A percentile compares a stretch with the other conserved stretches of the same genome.
Evolutionary conservation across 805 yeast species (phyloP).

Genomic region (Yamadazyma laniorum): DNA sequence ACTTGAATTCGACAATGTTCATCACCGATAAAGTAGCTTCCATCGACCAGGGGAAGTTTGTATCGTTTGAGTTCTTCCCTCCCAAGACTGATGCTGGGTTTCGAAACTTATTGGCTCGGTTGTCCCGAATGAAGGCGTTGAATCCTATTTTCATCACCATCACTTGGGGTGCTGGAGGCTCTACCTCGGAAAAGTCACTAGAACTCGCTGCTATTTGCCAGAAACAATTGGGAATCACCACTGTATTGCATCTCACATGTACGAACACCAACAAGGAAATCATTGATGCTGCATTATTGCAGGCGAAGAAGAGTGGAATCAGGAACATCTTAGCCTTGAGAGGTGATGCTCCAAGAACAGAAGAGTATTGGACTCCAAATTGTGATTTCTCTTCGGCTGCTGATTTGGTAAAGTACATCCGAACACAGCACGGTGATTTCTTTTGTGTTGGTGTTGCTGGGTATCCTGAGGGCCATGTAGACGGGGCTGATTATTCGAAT

Average conservation of each 20-base stretch:
- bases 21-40: constrained; percentile 49
- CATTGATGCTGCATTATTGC: constrained; percentile 73
- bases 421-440: constrained; percentile 65
- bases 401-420: constrained; percentile 83
- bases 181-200: constrained; percentile 82
- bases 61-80: constrained; percentile 94
- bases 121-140: constrained; percentile 82
- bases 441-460: constrained; percentile 97
- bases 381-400: constrained; percentile 73
- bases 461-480: constrained; percentile 96
- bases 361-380: constrained; percentile 55
- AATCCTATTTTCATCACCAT: constrained; percentile 89
- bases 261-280: constrained; percentile 80
- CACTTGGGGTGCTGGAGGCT: constrained; percentile 99
- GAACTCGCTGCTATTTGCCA: constrained; percentile 80
- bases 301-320: constrained; percentile 76
- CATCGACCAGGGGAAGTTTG: constrained; percentile 52
- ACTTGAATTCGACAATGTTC: constrained; percentile 7
- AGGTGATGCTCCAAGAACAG: constrained; percentile 91
- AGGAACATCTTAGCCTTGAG: constrained; percentile 87
- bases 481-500: constrained; percentile 64
- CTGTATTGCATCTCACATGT: constrained; percentile 93
- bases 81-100: constrained; percentile 93
- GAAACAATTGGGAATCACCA: constrained; percentile 73
- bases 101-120: constrained; percentile 78